These are phyloP conservation scores for Harringtonia lauricola DNA, from an alignment of 2,329 filamentous ascomycete species.

Conservation along the genomic window DNA sequence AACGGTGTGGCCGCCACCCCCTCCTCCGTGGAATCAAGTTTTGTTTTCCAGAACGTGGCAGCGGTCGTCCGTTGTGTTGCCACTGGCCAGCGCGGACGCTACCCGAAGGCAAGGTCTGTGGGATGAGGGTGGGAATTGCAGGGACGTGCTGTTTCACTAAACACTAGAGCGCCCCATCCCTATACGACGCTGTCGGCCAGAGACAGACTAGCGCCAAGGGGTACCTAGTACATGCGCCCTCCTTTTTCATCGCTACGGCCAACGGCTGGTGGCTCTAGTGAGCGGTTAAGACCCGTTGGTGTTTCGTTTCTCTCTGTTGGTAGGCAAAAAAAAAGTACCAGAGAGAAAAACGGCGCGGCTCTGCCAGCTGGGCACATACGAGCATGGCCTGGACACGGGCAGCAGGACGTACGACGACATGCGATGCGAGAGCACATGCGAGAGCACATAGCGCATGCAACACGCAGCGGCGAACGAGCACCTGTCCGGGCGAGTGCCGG, in stretches of 20 bases:
- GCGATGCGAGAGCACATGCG: too few species aligned
- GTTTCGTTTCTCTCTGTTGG: background rate
- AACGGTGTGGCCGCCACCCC: too few species aligned
- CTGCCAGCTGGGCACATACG: too few species aligned
- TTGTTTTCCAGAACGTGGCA: conserved; percentile 6
- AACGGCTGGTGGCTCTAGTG: background rate
- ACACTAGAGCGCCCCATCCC: conserved; percentile 8
- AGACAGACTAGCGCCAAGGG: conserved; percentile 6
- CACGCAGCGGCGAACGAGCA: too few species aligned
- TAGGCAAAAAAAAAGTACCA: background rate
- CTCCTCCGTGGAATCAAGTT: conserved; percentile 8
- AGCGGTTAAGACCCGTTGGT: background rate
- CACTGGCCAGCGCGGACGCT: background rate
- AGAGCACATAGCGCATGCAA: too few species aligned
- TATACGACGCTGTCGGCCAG: background rate
- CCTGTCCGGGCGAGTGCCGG: too few species aligned
- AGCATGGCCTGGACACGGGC: too few species aligned
- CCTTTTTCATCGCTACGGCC: background rate
- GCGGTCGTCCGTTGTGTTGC: too few species aligned
- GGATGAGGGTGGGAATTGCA: conserved; percentile 30
- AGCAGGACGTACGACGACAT: too few species aligned
- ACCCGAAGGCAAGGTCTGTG: conserved; percentile 14
- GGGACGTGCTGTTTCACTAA: conserved; percentile 41
- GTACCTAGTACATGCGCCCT: background rate
- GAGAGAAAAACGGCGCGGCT: too few species aligned